Conservation (phyloP, 345 rosid species). For the Kandelia obovata region DNA sequence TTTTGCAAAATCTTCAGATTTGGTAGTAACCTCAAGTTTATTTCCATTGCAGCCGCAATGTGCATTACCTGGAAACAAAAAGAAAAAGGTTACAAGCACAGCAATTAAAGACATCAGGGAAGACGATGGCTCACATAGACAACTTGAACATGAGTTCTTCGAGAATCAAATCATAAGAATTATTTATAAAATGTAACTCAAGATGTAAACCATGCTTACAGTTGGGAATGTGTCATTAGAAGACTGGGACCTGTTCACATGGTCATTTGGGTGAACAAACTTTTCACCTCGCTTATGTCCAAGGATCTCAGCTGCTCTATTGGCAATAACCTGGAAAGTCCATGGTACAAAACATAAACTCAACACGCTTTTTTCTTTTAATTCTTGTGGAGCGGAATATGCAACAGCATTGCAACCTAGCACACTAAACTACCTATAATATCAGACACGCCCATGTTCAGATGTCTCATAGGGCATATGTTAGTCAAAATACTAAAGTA, state of each 20-base stretch:
- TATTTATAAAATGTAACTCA: neutral
- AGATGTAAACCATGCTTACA: slow-evolving; percentile 41
- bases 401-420: neutral
- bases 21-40: slow-evolving; percentile 79
- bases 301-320: slow-evolving; percentile 95
- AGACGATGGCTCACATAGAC: neutral
- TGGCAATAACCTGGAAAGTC: slow-evolving; percentile 76
- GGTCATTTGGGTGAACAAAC: slow-evolving; percentile 94
- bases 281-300: slow-evolving; percentile 86
- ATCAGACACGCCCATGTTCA: too few species aligned
- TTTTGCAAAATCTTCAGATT: slow-evolving; percentile 61
- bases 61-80: slow-evolving; percentile 74
- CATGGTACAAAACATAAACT: slow-evolving; percentile 6
- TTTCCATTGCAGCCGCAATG: slow-evolving; percentile 90
- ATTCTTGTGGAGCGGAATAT: neutral
- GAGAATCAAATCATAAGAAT: neutral
- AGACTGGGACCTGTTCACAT: slow-evolving; percentile 92
- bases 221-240: slow-evolving; percentile 97
- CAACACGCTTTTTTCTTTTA: neutral
- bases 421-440: too few species aligned
- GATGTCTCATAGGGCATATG: too few species aligned
- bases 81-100: neutral
- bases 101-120: neutral
- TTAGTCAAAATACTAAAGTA: too few species aligned
- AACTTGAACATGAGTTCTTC: too few species aligned